Conservation (phyloP, 495 filamentous ascomycete species). For the Trichocladium uniseriatum region DNA sequence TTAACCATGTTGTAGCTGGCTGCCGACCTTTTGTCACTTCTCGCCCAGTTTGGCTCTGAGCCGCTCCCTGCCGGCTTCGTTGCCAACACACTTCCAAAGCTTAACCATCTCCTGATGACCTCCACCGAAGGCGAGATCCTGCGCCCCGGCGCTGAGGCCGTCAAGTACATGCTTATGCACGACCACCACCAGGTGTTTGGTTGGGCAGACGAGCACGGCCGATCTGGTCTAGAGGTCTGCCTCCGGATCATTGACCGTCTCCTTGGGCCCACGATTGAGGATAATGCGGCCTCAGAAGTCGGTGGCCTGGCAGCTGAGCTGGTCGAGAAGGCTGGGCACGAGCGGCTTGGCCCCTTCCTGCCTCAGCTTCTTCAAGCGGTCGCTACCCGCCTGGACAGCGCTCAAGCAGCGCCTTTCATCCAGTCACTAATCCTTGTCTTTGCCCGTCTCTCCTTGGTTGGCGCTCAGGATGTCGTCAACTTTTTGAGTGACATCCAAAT, state of each 20-base stretch:
- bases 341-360: slow-evolving; percentile 81
- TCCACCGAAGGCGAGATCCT: slow-evolving; percentile 78
- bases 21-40: slow-evolving; percentile 68
- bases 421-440: slow-evolving; percentile 89
- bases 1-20: slow-evolving; percentile 50
- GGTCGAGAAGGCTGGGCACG: slow-evolving; percentile 86
- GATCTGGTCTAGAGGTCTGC: slow-evolving; percentile 78
- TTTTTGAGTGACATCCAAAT: slow-evolving; percentile 82
- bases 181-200: slow-evolving; percentile 78
- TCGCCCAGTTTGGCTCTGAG: slow-evolving; percentile 69
- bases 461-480: slow-evolving; percentile 80
- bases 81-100: slow-evolving; percentile 72
- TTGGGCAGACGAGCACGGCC: slow-evolving; percentile 66
- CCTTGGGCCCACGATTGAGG: slow-evolving; percentile 68
- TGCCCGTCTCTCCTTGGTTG: slow-evolving; percentile 74
- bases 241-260: slow-evolving; percentile 91
- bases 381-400: slow-evolving; percentile 72
- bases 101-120: slow-evolving; percentile 69
- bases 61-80: slow-evolving; percentile 85
- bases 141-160: slow-evolving; percentile 72
- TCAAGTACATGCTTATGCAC: slow-evolving; percentile 79
- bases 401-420: slow-evolving; percentile 76
- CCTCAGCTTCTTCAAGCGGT: slow-evolving; percentile 85
- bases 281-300: slow-evolving; percentile 90
- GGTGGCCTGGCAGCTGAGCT: slow-evolving; percentile 89